A percentile compares a stretch with the other conserved stretches of the same genome.
phyloP scores from a whole-genome alignment of 2,329 filamentous ascomycete genomes.

The Plectosphaerella sp. region DNA sequence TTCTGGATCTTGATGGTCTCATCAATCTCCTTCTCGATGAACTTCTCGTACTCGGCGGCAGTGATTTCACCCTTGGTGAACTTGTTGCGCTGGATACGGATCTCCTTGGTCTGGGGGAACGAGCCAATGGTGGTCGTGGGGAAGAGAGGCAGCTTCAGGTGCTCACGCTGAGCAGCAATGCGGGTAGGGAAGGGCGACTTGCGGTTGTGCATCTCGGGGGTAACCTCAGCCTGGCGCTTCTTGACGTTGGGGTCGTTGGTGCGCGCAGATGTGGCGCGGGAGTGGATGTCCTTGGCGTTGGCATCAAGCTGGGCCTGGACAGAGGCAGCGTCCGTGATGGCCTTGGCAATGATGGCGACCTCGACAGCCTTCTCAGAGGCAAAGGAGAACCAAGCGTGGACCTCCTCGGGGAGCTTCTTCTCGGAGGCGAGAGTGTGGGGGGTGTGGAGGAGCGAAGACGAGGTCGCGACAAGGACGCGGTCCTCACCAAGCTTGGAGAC shows the following conservation, averaged over 20 bases:
- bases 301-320: slow-evolving; percentile 89
- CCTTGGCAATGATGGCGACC: slow-evolving; percentile 92
- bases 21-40: slow-evolving; percentile 98
- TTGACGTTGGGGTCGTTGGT: slow-evolving; percentile 98
- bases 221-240: slow-evolving; percentile 89
- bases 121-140: slow-evolving; percentile 99
- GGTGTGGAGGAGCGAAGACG: slow-evolving; percentile 95
- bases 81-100: slow-evolving; percentile 94
- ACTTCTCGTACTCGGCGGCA: slow-evolving; percentile 88
- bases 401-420: slow-evolving; percentile 84
- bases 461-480: slow-evolving; percentile 93
- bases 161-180: slow-evolving; percentile 83
- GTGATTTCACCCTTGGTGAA: slow-evolving; percentile 99
- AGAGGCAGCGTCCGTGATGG: slow-evolving; percentile 84
- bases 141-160: slow-evolving; percentile 93
- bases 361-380: slow-evolving; percentile 91
- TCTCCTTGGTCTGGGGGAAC: slow-evolving; percentile 99
- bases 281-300: slow-evolving; percentile 90
- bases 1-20: slow-evolving; percentile 96
- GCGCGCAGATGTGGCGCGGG: slow-evolving; percentile 85
- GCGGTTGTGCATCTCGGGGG: slow-evolving; percentile 81
- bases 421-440: slow-evolving; percentile 97
- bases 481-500: slow-evolving; percentile 96
- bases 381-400: slow-evolving; percentile 88
- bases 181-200: slow-evolving; percentile 82